Conservation (phyloP, 805 yeast genomes). For the Candida endomychidarum region DNA sequence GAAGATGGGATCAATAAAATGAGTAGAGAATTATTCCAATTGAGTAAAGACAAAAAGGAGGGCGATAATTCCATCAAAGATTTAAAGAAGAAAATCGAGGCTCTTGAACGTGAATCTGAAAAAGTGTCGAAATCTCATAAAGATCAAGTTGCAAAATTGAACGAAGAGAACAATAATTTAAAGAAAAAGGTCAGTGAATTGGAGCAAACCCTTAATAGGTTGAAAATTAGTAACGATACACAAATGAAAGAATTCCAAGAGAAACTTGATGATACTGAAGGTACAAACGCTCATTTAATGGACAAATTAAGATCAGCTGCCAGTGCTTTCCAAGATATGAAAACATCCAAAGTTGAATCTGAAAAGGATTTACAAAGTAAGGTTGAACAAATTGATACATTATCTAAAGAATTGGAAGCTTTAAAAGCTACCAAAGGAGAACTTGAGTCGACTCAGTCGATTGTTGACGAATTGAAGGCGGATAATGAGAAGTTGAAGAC, state of each 20-base stretch:
- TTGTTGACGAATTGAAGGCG: constrained; percentile 7
- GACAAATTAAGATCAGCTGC: constrained; percentile 44
- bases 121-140: constrained; percentile 28
- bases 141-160: constrained; percentile 19
- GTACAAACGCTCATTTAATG: constrained; percentile 35
- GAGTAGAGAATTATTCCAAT: constrained; percentile 75
- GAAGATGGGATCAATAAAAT: constrained; percentile 89
- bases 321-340: constrained; percentile 31
- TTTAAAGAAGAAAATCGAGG: constrained; percentile 42
- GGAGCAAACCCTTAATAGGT: constrained; percentile 21
- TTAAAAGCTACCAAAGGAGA: constrained; percentile 2
- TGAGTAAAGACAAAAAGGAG: constrained; percentile 59
- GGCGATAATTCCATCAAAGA: constrained; percentile 43
- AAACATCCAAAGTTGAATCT: constrained; percentile 17
- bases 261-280: constrained; percentile 29
- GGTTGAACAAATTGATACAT: constrained; percentile 16
- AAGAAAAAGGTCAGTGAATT: constrained; percentile 23
- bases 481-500: constrained; percentile 1
- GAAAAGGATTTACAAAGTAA: constrained; percentile 19
- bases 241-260: constrained; percentile 21
- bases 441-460: constrained; percentile 2
- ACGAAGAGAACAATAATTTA: constrained; percentile 24
- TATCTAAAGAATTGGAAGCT: constrained; percentile 10
- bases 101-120: constrained; percentile 30
- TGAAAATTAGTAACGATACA: constrained; percentile 19